Evolutionary conservation across 106 monocot species (phyloP).

Genomic region (Xerophyta viscosa): DNA sequence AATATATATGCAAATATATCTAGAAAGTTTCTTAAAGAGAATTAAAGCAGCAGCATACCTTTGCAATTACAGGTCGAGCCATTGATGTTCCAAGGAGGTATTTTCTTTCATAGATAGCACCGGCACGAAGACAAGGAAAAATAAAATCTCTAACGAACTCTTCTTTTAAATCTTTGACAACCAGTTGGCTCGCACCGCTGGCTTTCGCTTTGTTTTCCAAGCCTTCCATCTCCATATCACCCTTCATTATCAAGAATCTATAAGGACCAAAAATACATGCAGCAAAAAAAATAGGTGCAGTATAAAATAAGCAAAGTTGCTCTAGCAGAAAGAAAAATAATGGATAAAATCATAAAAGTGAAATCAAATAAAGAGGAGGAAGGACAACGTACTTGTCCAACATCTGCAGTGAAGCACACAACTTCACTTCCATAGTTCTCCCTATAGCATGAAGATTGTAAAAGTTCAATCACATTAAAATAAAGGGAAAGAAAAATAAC

Average conservation of each 20-base stretch:
- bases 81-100: constrained; percentile 96
- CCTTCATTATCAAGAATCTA: too few relatives aligned
- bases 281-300: too few relatives aligned
- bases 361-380: too few relatives aligned
- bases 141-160: constrained; percentile 96
- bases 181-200: constrained; percentile 91
- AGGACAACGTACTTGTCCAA: constrained; percentile 85
- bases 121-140: constrained; percentile 86
- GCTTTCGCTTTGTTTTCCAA: constrained; percentile 87
- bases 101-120: constrained; percentile 92
- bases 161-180: constrained; percentile 95
- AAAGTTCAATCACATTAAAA: constrained; percentile 1
- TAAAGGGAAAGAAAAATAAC: neutral
- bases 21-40: neutral
- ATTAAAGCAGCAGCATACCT: constrained; percentile 37
- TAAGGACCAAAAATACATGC: too few relatives aligned
- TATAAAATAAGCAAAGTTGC: too few relatives aligned
- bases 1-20: too few relatives aligned
- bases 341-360: too few relatives aligned
- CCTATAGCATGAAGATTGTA: constrained; percentile 26
- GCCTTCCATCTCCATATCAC: constrained; percentile 86
- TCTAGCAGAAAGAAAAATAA: too few relatives aligned
- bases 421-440: constrained; percentile 99
- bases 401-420: constrained; percentile 98
- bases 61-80: constrained; percentile 98